Evolutionary conservation across 768 basidiomycete genomes (phyloP), one percentile per base, ranked within the genome.

Genomic region (Phlebiopsis flavidoalba): DNA sequence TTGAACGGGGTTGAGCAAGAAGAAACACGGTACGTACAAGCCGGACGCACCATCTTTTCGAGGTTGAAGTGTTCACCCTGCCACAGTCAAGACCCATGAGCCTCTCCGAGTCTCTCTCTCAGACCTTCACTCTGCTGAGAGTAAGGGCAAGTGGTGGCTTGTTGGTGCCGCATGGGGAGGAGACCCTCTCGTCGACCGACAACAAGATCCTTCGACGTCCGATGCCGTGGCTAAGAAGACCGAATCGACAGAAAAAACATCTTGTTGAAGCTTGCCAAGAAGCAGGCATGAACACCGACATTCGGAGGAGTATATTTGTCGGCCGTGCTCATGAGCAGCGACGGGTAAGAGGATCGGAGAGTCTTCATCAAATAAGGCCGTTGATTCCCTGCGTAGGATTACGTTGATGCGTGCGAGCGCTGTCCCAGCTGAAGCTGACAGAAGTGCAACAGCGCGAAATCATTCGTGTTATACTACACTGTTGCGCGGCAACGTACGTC

Each of bases 251-350:
- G 69, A 74, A 51, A 74, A 51, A 77, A 74, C 48, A 71, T 76
- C 5, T 76, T 98, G 35, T 64, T 88, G 43, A 88, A 87, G 66
- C 80, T 98, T n/a, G 96, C 97, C 4, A 81, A 85, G 65, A 89
- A 87, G 70, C 97, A 99, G 71, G 97, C 21, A 98, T 99, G 96
- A 99, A 99, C 69, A 98, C 95, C 1, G 97, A 98, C 66, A 88
- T 98, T 43, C 82, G 96, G 40, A 79, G 93, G 63, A 88, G 89
- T 58, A 87, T 98, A 56, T 99, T 99, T 69, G 86, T 95, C 15
- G n/a, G n/a, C n/a, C n/a, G 89, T 95, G 12, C 75, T 98, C 37
- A 97, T 98, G 94, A 96, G 91, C 69, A 91, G 92, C 65, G 93
- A 96, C n/a, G n/a, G 69, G 96, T 96, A 69, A 64, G 87, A 74